Evolutionary conservation across 495 filamentous ascomycete genomes (phyloP).

Genomic region (Daldinia caldariorum): DNA sequence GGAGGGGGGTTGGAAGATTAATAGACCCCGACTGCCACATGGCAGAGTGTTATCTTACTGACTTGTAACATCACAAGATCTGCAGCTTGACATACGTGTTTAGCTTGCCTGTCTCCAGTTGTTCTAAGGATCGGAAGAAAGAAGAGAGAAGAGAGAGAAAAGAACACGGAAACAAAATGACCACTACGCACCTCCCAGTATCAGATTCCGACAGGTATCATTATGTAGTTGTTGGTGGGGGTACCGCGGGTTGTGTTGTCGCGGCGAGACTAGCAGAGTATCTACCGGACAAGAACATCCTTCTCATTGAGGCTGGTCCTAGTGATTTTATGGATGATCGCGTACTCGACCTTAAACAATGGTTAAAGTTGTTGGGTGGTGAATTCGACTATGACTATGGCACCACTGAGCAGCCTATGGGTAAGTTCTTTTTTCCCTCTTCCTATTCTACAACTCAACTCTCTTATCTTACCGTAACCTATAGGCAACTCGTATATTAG

Average conservation of each 20-base stretch:
- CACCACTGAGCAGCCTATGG: conserved; percentile 84
- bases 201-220: conserved; percentile 75
- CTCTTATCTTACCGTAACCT: conserved; percentile 33
- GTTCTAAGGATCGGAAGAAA: conserved; percentile 1
- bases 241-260: conserved; percentile 86
- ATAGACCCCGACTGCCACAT: conserved; percentile 31
- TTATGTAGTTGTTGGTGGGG: conserved; percentile 85
- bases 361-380: conserved; percentile 79
- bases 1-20: conserved; percentile 23
- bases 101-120: conserved; percentile 17
- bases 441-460: conserved; percentile 5
- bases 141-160: background rate
- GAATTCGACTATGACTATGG: conserved; percentile 88
- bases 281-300: conserved; percentile 69
- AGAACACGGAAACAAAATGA: conserved; percentile 54
- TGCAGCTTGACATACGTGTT: conserved; percentile 17
- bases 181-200: conserved; percentile 68
- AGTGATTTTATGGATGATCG: conserved; percentile 58
- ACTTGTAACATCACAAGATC: conserved; percentile 10
- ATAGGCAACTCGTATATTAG: conserved; percentile 83
- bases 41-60: conserved; percentile 2
- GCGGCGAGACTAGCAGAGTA: conserved; percentile 68
- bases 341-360: conserved; percentile 78
- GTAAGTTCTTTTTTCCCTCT: conserved; percentile 51
- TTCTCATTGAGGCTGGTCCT: conserved; percentile 72